Conservation (phyloP, 2,329 filamentous ascomycete species). For the Gnomoniopsis smithogilvyi region DNA sequence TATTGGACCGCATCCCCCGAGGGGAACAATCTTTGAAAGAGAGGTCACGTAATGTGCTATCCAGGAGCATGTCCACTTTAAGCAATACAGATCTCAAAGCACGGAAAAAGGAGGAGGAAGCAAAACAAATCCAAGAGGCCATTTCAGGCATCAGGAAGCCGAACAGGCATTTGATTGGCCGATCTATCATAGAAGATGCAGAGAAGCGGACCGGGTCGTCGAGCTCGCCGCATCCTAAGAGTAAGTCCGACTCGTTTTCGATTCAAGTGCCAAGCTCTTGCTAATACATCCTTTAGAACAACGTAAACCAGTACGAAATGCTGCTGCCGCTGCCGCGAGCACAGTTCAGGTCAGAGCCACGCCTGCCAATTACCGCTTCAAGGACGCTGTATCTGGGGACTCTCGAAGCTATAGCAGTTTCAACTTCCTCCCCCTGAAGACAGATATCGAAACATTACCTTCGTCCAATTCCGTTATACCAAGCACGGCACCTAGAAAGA, state of each 20-base stretch:
- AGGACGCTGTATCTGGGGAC: constrained; percentile 40
- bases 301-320: constrained; percentile 46
- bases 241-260: constrained; percentile 35
- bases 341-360: constrained; percentile 54
- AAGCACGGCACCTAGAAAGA: constrained; percentile 21
- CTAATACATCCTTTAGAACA: constrained; percentile 36
- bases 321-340: constrained; percentile 15
- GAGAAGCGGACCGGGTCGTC: constrained; percentile 53
- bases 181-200: constrained; percentile 63
- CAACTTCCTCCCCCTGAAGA: constrained; percentile 5
- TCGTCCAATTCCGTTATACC: constrained; percentile 27
- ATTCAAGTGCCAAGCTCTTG: not conserved
- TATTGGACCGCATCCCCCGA: constrained; percentile 46
- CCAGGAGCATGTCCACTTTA: constrained; percentile 44
- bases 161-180: constrained; percentile 67
- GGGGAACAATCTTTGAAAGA: constrained; percentile 41
- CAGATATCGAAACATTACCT: constrained; percentile 5
- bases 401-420: constrained; percentile 24
- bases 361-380: constrained; percentile 53
- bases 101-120: constrained; percentile 63
- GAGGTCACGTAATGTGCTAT: constrained; percentile 36
- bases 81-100: constrained; percentile 54
- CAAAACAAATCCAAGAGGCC: constrained; percentile 67
- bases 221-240: constrained; percentile 43
- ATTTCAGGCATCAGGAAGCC: constrained; percentile 73